Evolutionary conservation across 2,329 filamentous ascomycete genomes (phyloP).

Genomic region (Cadophora malorum): DNA sequence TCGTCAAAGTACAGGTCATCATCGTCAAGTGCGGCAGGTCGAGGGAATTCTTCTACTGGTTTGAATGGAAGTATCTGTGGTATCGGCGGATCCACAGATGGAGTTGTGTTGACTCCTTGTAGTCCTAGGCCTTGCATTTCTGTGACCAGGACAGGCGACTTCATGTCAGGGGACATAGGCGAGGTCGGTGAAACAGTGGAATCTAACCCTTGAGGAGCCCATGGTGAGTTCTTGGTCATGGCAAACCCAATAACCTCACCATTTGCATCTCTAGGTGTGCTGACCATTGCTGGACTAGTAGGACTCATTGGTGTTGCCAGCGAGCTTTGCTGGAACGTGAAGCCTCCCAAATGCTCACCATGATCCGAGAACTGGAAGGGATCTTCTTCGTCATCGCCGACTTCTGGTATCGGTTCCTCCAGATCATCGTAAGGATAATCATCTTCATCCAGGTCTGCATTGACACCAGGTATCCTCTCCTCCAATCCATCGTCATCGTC

Average conservation of each 20-base stretch:
- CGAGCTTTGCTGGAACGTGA: conserved; percentile 51
- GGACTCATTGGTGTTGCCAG: conserved; percentile 60
- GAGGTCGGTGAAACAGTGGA: conserved; percentile 31
- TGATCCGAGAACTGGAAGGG: conserved; percentile 48
- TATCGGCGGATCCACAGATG: conserved; percentile 11
- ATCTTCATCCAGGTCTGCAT: conserved; percentile 51
- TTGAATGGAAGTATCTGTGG: conserved; percentile 19
- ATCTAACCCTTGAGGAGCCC: conserved; percentile 21
- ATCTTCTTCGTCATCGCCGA: conserved; percentile 48
- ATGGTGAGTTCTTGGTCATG: conserved; percentile 43
- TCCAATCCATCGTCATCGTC: conserved; percentile 70
- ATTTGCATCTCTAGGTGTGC: conserved; percentile 61
- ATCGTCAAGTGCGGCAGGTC: conserved; percentile 46
- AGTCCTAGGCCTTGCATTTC: conserved; percentile 36
- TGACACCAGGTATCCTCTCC: conserved; percentile 67
- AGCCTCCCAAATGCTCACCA: conserved; percentile 36
- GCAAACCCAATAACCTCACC: conserved; percentile 65
- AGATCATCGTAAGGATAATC: conserved; percentile 42
- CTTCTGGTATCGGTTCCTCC: conserved; percentile 69
- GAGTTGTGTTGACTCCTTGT: conserved; percentile 29
- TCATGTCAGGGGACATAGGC: conserved; percentile 23
- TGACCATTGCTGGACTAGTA: conserved; percentile 52
- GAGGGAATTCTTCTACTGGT: conserved; percentile 28
- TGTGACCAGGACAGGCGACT: conserved; percentile 5
- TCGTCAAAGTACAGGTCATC: conserved; percentile 77